These are phyloP conservation scores for Sphaerobolus stellatus DNA, from an alignment of 1,284 basidiomycete species.

Conservation along the genomic window DNA sequence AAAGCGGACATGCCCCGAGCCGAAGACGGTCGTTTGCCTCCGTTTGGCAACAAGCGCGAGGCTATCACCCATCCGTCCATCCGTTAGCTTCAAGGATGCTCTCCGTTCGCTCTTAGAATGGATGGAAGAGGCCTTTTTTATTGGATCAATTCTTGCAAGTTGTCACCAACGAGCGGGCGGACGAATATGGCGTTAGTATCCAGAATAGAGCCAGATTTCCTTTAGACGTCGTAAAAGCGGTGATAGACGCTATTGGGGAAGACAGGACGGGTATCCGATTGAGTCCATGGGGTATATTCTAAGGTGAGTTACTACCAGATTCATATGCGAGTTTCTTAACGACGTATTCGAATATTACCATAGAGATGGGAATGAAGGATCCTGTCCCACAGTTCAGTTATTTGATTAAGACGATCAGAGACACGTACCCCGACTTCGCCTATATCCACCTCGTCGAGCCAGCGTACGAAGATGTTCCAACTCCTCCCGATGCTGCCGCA, in stretches of 20 bases:
- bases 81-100: too few relatives aligned
- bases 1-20: too few relatives aligned
- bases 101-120: too few relatives aligned
- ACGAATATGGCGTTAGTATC: slow-evolving; percentile 44
- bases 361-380: slow-evolving; percentile 42
- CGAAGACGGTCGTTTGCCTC: too few relatives aligned
- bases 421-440: slow-evolving; percentile 47
- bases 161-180: slow-evolving; percentile 41
- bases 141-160: slow-evolving; percentile 21
- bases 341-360: not conserved
- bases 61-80: too few relatives aligned
- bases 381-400: slow-evolving; percentile 45
- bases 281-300: slow-evolving; percentile 39
- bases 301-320: not conserved
- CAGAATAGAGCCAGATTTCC: slow-evolving; percentile 43
- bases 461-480: not conserved
- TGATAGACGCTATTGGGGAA: slow-evolving; percentile 10
- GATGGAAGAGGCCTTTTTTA: too few relatives aligned
- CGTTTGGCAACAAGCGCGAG: too few relatives aligned
- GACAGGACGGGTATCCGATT: slow-evolving; percentile 37
- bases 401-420: slow-evolving; percentile 32
- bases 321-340: too few relatives aligned
- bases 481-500: slow-evolving; percentile 18
- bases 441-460: slow-evolving; percentile 60
- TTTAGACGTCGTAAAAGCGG: slow-evolving; percentile 34